Conservation (phyloP, 176 grass and related monocot species). For the Eleusine coracana region DNA sequence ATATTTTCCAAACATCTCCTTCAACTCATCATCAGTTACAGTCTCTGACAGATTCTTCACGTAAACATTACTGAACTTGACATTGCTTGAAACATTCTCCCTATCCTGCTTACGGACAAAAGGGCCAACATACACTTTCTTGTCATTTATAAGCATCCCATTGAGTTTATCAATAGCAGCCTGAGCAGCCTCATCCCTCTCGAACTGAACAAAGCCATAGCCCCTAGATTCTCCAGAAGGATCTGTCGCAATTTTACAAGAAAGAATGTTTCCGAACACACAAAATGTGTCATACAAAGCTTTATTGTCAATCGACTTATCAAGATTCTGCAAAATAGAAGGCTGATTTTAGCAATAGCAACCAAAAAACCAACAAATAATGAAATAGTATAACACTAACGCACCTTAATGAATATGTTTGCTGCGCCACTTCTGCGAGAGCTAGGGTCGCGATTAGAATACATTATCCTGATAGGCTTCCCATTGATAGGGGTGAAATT, state of each 20-base stretch:
- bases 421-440: slow-evolving; percentile 75
- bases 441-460: slow-evolving; percentile 94
- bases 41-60: slow-evolving; percentile 90
- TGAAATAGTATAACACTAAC: background rate
- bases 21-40: slow-evolving; percentile 76
- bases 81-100: slow-evolving; percentile 54
- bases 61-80: slow-evolving; percentile 91
- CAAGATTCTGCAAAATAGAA: slow-evolving; percentile 74
- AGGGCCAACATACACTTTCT: slow-evolving; percentile 88
- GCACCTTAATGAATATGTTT: slow-evolving; percentile 98
- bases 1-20: slow-evolving; percentile 84
- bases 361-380: background rate
- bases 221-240: slow-evolving; percentile 81
- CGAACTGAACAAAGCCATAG: slow-evolving; percentile 96
- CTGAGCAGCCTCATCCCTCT: slow-evolving; percentile 83
- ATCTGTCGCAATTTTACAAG: slow-evolving; percentile 93
- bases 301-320: slow-evolving; percentile 86
- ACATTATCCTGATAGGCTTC: slow-evolving; percentile 95
- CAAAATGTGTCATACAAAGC: slow-evolving; percentile 78
- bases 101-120: slow-evolving; percentile 89
- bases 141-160: slow-evolving; percentile 84
- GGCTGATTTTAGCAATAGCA: background rate
- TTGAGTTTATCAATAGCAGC: slow-evolving; percentile 83
- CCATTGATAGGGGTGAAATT: slow-evolving; percentile 90
- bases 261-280: slow-evolving; percentile 85